Evolutionary conservation across 2,329 filamentous ascomycete genomes (phyloP), one percentile per base, ranked within the genome.

Genomic region (Davidsoniella virescens): DNA sequence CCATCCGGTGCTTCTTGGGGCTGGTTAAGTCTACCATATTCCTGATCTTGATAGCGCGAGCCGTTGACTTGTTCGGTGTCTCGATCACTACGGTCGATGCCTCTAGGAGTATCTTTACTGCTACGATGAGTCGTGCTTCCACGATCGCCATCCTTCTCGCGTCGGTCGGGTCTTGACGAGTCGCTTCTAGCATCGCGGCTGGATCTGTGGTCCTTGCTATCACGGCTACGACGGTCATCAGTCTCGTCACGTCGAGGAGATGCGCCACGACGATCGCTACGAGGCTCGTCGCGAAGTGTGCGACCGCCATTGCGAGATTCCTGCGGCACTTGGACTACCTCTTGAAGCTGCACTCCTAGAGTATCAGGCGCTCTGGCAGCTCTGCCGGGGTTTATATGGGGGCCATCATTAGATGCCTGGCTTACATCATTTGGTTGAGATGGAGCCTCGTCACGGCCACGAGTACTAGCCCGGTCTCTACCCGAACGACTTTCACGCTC

Each of bases 371-470:
- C 71, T 51, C 75, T 67, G 7, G 72, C 67, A 26, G 73, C 71
- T 51, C 75, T 67, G 47, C 75, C 72, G 1, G 75, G 73, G 54
- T 77, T 76, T 57, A 77, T 71, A 7, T 65, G 63, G 6, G 72
- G 71, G 9, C 72, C 74, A 16, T 63, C 59, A 3, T 56, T 42
- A 4, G 61, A 49, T 36, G 55, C 26, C 36, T 62, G 56, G 1
- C 59, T 54, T 37, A 63, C 55, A 9, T 63, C 56, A 12, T 65
- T 58, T n/a, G 62, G 49, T 26, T 61, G 54, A 29, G 41, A 55
- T 16, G 60, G 52, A 2, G 57, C 52, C 7, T 66, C 60, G 33
- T 57, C 58, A 16, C 49, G 44, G 8, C 17, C 40, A 51, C 23
- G 50, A 17, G 29, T 49, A 46, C 17, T 51, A 23, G 33, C 52